These are phyloP conservation scores for Trichoderma arundinaceum DNA, from an alignment of 2,329 filamentous ascomycete species.

Conservation along the genomic window DNA sequence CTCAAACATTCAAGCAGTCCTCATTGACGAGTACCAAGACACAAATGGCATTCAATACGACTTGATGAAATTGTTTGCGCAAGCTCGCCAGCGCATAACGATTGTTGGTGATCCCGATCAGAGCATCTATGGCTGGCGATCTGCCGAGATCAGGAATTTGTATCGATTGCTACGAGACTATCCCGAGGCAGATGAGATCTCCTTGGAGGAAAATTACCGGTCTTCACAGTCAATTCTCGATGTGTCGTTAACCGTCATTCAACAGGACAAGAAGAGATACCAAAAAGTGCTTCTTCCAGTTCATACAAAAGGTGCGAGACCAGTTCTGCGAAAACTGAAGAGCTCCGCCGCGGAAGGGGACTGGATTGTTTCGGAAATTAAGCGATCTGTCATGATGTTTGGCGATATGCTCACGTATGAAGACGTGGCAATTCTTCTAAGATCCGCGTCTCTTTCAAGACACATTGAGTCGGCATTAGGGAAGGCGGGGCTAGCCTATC, in stretches of 20 bases:
- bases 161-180: slow-evolving; percentile 78
- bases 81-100: slow-evolving; percentile 76
- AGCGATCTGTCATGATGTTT: slow-evolving; percentile 70
- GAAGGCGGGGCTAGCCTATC: slow-evolving; percentile 82
- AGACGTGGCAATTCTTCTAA: slow-evolving; percentile 86
- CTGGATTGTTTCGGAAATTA: slow-evolving; percentile 88
- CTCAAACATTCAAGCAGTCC: slow-evolving; percentile 84
- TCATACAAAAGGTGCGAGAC: slow-evolving; percentile 77
- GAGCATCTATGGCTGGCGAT: slow-evolving; percentile 95
- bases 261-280: slow-evolving; percentile 83
- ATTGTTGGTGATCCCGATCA: slow-evolving; percentile 97
- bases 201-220: slow-evolving; percentile 92
- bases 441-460: slow-evolving; percentile 80
- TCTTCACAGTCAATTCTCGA: slow-evolving; percentile 85
- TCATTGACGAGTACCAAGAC: slow-evolving; percentile 98
- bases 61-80: slow-evolving; percentile 86
- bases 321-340: slow-evolving; percentile 78
- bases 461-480: slow-evolving; percentile 85
- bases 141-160: slow-evolving; percentile 89
- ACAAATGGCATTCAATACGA: slow-evolving; percentile 96
- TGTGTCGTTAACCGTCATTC: slow-evolving; percentile 82
- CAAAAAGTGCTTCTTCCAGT: slow-evolving; percentile 80
- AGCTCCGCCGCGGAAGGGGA: slow-evolving; percentile 75
- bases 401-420: slow-evolving; percentile 74
- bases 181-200: slow-evolving; percentile 77